Base-by-base conservation (phyloP, 495 filamentous ascomycete species). In the Pyrenopolyporus hunteri region DNA sequence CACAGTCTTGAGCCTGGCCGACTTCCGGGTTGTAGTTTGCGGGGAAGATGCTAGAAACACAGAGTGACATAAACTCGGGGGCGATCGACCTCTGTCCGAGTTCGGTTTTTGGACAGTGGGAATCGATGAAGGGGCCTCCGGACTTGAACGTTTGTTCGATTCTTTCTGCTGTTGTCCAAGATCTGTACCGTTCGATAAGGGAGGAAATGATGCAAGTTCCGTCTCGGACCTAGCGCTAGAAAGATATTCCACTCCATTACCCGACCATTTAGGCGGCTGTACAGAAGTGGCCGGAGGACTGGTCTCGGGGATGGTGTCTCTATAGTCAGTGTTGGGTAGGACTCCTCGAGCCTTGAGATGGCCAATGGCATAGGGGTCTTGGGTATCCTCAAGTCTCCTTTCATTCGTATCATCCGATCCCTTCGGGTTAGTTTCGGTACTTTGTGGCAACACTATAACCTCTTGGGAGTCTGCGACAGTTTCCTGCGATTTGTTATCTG, bases 301-400 rank as follows among this genome's bases (percentile, higher is more conserved):
- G 3, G 76, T 77, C 47, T 75, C 75, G 2, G 75, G 77, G 7
- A 75, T 74, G 1, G 65, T 73, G 5, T 74, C 76, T 11, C 36
- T 68, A 19, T 62, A 57, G 22, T 69, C 67, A 3, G 50, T 4
- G 17, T 51, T 61, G 11, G 54, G 44, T 19, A 32, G 2, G 3
- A 44, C 44, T 10, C 39, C 46, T 28, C 28, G 50, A 11, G 64
- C 35, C 11, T 46, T 33, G n/a, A 66, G 64, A 16, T 67, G 43
- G 36, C 45, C 16, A n/a, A 36, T 23, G 22, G 20, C 3, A 37
- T 40, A 2, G 28, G 33, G 0, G 44, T 55, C 11, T 49, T 60
- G 17, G 55, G 45, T 8, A 28, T 46, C 13, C 29, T 51, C 9
- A 50, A 45, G 25, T 2, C 9, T 31, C 7, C 46, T 26, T 19